Percentiles rank a stretch among this genome's conserved stretches.
These are phyloP conservation scores for Quercus berberidifolia DNA, from an alignment of 306 rosid genomes.

Conservation along the genomic window DNA sequence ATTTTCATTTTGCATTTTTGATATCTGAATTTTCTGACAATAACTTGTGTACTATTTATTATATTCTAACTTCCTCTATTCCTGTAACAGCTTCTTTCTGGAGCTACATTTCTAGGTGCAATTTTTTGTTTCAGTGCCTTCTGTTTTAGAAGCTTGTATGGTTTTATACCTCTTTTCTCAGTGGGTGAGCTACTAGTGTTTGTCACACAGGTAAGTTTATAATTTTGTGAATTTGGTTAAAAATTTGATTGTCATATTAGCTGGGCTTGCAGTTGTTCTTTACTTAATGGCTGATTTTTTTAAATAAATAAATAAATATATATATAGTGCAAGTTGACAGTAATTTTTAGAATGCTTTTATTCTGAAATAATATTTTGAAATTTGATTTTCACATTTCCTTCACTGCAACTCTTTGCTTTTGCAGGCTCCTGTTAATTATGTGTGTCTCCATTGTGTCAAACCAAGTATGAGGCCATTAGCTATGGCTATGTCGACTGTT, in stretches of 20 bases:
- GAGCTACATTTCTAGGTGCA: conserved; percentile 80
- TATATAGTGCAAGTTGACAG: background rate
- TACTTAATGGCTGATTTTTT: background rate
- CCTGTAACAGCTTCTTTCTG: conserved; percentile 74
- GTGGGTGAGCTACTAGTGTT: conserved; percentile 85
- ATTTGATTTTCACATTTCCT: conserved; percentile 6
- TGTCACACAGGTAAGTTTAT: conserved; percentile 68
- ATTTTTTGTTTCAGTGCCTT: conserved; percentile 80
- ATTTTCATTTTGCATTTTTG: background rate
- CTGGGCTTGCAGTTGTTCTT: conserved; percentile 7
- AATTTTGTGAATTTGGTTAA: conserved; percentile 10
- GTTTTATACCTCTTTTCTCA: conserved; percentile 58
- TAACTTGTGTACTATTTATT: background rate
- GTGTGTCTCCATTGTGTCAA: conserved; percentile 73
- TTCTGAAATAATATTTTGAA: background rate
- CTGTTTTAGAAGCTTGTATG: conserved; percentile 58
- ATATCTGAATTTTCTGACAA: background rate
- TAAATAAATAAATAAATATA: too few species aligned
- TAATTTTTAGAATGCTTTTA: background rate
- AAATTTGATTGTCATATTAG: conserved; percentile 5
- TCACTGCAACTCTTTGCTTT: conserved; percentile 26
- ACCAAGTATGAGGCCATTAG: conserved; percentile 82
- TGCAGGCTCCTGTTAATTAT: conserved; percentile 95
- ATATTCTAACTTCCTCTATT: conserved; percentile 23
- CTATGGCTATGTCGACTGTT: conserved; percentile 91